Evolutionary conservation across 2,329 filamentous ascomycete species (phyloP), one percentile per base, ranked within the genome.

Genomic region (Claviceps purpurea): DNA sequence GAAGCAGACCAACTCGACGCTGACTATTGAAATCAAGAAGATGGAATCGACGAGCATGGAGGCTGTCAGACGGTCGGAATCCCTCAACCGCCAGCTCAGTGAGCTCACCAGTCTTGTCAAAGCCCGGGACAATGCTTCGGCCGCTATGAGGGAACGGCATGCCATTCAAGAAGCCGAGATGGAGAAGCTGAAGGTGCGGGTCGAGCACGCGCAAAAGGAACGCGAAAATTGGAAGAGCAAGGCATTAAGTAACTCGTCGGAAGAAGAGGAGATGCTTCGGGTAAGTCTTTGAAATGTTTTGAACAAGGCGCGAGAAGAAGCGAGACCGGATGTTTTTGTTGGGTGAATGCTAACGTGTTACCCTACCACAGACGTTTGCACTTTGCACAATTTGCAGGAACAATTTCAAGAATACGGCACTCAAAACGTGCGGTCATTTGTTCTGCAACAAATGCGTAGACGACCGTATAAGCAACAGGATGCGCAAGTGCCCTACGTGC

Each of bases 401-500:
- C 62, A 88, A 91, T 59, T 90, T 96, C 73, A 97, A 97, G 69
- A 89, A 97, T 64, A 95, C 90, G 0, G 85, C 85, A 10, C 78
- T 98, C 66, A 94, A 93, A 70, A 89, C 87, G 1, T 98, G 93
- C 66, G 93, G 93, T 1, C 93, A 98, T 67, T 80, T 95, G 48
- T 95, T 97, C 68, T 98, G 93, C 76, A 84, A 84, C 63, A 78
- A 82, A 47, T 98, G 93, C 65, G 86, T 97, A 24, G 88, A 95
- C 57, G 86, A 94, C 62, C 84, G 93, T 53, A 82, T 96, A 56
- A 82, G 81, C 46, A 95, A 93, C 62, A 86, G 93, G 39, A 90
- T 91, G 71, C 81, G 93, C 59, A 97, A 97, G 68, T 98, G 93
- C 63, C 93, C 93, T 2, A 91, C 88, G 60, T 98, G 94, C 74